Conservation (phyloP, 2,329 filamentous ascomycete species). For the Arachnomyces sp. region DNA sequence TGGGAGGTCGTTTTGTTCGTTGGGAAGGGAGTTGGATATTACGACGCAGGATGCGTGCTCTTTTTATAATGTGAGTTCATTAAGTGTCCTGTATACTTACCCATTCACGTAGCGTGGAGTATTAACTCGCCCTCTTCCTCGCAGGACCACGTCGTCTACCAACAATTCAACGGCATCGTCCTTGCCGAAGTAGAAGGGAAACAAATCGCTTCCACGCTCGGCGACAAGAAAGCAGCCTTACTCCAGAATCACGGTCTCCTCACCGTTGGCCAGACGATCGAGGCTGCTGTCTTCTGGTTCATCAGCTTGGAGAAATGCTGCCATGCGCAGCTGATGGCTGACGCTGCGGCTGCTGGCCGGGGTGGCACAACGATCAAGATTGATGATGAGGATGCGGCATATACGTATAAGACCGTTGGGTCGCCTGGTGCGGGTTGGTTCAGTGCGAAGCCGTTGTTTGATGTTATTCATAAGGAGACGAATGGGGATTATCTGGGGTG, state of each 20-base stretch:
- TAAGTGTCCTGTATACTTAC: neutral
- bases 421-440: constrained; percentile 58
- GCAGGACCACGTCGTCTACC: constrained; percentile 45
- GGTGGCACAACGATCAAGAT: constrained; percentile 60
- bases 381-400: constrained; percentile 57
- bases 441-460: constrained; percentile 62
- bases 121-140: neutral
- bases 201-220: constrained; percentile 42
- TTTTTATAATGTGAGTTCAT: constrained; percentile 33
- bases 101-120: neutral
- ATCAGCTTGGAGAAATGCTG: constrained; percentile 47
- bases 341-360: constrained; percentile 46
- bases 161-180: constrained; percentile 46
- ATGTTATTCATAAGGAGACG: constrained; percentile 57
- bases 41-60: constrained; percentile 39
- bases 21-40: constrained; percentile 36
- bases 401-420: constrained; percentile 59
- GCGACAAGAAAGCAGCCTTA: constrained; percentile 43
- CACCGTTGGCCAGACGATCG: constrained; percentile 42
- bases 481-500: constrained; percentile 47
- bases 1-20: constrained; percentile 36
- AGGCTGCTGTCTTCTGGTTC: constrained; percentile 48
- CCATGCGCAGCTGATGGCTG: constrained; percentile 45
- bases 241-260: constrained; percentile 48
- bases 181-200: constrained; percentile 46